Evolutionary conservation across 78 protist species (phyloP).

Genomic region (Chrysochromulina parva): DNA sequence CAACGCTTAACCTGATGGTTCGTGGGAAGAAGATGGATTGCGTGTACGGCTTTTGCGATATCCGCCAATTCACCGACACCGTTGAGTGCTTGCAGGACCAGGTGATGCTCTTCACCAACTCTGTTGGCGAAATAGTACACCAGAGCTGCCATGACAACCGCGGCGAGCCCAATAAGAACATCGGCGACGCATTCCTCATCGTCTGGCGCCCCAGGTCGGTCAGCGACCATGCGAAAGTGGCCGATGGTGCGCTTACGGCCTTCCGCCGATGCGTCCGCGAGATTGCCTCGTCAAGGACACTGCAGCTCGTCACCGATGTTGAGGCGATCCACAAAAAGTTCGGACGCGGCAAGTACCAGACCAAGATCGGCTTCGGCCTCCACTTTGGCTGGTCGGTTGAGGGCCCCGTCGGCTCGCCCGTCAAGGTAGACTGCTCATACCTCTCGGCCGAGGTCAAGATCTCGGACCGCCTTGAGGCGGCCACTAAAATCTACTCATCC

Average conservation of each 20-base stretch:
- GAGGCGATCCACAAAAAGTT: not conserved
- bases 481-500: not conserved
- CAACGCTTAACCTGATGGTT: not conserved
- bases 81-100: slow-evolving; percentile 7
- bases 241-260: slow-evolving; percentile 2
- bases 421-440: slow-evolving; percentile 17
- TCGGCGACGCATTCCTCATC: slow-evolving; percentile 30
- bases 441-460: slow-evolving; percentile 34
- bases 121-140: not conserved
- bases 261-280: not conserved
- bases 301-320: not conserved
- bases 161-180: slow-evolving; percentile 1
- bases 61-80: not conserved
- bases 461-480: slow-evolving; percentile 11
- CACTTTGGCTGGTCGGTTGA: slow-evolving; percentile 34
- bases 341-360: not conserved
- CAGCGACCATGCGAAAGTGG: not conserved
- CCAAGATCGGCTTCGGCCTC: slow-evolving; percentile 9
- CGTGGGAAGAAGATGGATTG: not conserved
- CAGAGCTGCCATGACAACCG: not conserved
- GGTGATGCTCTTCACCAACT: slow-evolving; percentile 17
- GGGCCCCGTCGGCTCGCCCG: slow-evolving; percentile 1
- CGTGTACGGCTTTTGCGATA: not conserved
- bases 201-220: not conserved
- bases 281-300: not conserved